Evolutionary conservation across 768 basidiomycete genomes (phyloP), one percentile per base, ranked within the genome.

Genomic region (Glaciozyma antarctica): DNA sequence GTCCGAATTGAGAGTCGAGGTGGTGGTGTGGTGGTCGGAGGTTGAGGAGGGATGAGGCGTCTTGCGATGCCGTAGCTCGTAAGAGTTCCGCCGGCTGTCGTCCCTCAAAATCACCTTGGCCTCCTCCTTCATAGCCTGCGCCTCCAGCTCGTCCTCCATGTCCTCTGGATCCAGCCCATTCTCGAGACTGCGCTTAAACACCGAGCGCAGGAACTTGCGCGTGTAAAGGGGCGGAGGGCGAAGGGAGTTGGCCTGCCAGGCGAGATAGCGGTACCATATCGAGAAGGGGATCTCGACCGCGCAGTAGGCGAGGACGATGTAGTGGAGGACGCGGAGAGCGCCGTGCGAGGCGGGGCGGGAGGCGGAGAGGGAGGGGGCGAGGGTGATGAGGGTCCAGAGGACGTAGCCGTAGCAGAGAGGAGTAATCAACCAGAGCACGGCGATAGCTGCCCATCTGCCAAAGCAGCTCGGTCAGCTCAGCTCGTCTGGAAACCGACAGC

Each of bases 131-230:
- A 32, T 16, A 1, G 53, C 47, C 4, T 21, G 28, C 16, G 48
- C 61, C 17, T 58, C 48, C 60, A 54, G 56, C 19, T 49, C n/a
- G 17, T 52, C 38, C 1, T 48, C 52, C 15, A 9, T 34, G 13
- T 58, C 61, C 26, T 53, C 60, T 22, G 30, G 34, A 22, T 57
- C 64, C 44, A 72, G 41, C 3, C 73, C 73, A 61, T 72, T 71
- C 62, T 71, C 71, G 48, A 73, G 62, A 7, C 56, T 49, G n/a
- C 66, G 48, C n/a, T 65, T 62, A 43, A 73, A 59, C 13, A 72
- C 52, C 6, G 47, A 49, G 17, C 69, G 63, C 21, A 73, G 60
- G 60, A 65, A 69, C 45, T 62, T 60, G 24, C 69, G 60, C 17
- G 62, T 28, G 57, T 72, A 68, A 2, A 58, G 51, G 0, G 67